Percentiles rank a stretch among this genome's conserved stretches.
Conservation (phyloP, 768 basidiomycete genomes). For the Trichaptum fuscoviolaceum region DNA sequence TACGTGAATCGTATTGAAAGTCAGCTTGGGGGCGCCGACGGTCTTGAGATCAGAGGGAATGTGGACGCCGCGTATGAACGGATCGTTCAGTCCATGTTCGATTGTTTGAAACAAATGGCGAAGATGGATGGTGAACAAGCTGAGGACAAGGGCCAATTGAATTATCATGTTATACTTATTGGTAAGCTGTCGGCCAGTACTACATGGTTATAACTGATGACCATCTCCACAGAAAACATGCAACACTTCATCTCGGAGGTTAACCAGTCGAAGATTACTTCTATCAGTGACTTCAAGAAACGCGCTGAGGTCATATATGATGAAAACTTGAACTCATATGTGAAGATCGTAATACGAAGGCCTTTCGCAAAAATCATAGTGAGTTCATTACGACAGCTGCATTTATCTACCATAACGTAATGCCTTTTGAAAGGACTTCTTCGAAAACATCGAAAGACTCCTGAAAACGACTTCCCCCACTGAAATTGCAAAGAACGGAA, state of each 20-base stretch:
- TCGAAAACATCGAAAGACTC: conserved; percentile 87
- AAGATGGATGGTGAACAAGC: conserved; percentile 82
- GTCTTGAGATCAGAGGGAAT: conserved; percentile 66
- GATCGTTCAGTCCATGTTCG: conserved; percentile 89
- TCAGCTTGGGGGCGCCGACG: conserved; percentile 75
- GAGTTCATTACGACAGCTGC: conserved; percentile 22
- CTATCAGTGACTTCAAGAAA: conserved; percentile 57
- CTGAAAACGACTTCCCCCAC: conserved; percentile 72
- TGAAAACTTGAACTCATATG: conserved; percentile 82
- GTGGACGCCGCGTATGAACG: conserved; percentile 85
- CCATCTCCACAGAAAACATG: conserved; percentile 76
- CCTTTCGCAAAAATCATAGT: conserved; percentile 87
- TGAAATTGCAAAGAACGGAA: conserved; percentile 70
- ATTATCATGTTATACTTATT: conserved; percentile 92
- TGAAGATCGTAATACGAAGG: conserved; percentile 79
- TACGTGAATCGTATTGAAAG: conserved; percentile 81
- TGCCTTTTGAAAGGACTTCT: conserved; percentile 67
- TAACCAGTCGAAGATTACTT: conserved; percentile 58
- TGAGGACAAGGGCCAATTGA: conserved; percentile 95
- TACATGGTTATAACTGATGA: background rate
- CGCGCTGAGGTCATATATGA: conserved; percentile 82
- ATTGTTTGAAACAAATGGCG: conserved; percentile 90
- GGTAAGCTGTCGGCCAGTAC: conserved; percentile 46
- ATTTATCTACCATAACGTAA: background rate
- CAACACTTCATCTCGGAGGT: conserved; percentile 87